phyloP scores from a whole-genome alignment of 495 filamentous ascomycete genomes.

The Daldinia caldariorum region DNA sequence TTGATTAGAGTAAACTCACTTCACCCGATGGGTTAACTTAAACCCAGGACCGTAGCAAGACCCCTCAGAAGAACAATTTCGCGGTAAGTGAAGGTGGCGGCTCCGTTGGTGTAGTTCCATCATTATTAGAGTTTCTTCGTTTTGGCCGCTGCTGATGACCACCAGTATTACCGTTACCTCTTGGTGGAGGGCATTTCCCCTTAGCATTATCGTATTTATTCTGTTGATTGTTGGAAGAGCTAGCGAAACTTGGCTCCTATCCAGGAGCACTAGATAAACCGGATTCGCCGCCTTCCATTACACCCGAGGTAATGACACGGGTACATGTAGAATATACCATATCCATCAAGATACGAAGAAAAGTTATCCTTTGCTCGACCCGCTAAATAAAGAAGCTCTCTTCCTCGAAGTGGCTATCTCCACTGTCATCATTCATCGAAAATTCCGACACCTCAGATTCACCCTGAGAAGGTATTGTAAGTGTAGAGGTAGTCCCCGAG shows the following conservation, averaged over 20 bases:
- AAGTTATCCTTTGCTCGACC: background rate
- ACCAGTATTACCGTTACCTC: background rate
- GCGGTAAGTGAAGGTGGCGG: background rate
- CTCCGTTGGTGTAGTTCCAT: background rate
- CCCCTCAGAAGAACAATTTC: background rate
- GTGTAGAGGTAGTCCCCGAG: background rate
- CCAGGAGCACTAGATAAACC: background rate
- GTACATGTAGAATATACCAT: conserved; percentile 5
- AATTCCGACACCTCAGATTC: background rate
- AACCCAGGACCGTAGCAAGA: conserved; percentile 3
- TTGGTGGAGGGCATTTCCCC: background rate
- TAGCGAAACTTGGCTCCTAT: background rate
- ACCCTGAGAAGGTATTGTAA: background rate
- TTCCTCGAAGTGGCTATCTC: background rate
- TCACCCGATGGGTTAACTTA: background rate
- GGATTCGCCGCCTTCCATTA: background rate
- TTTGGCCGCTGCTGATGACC: background rate
- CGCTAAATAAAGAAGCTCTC: background rate
- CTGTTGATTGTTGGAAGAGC: background rate
- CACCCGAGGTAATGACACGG: background rate
- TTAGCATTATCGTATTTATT: background rate
- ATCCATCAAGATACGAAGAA: background rate
- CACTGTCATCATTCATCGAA: background rate
- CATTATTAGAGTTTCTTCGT: background rate
- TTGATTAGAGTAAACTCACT: background rate